These are phyloP conservation scores for Castanea mollissima DNA, from an alignment of 306 rosid species.

Conservation along the genomic window DNA sequence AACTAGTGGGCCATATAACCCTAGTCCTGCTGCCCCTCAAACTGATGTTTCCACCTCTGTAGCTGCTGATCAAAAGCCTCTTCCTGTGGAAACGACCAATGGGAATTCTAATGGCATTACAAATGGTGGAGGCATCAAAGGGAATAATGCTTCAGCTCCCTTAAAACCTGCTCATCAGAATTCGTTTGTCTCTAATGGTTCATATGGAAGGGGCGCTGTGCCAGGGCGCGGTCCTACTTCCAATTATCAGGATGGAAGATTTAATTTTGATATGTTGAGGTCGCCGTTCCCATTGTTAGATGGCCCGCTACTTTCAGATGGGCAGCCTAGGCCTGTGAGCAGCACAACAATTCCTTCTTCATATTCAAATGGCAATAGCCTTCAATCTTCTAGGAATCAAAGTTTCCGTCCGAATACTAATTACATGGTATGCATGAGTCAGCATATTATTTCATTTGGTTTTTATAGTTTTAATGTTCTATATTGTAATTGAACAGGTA, in stretches of 20 bases:
- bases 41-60: constrained; percentile 64
- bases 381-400: constrained; percentile 65
- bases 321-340: constrained; percentile 74
- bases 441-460: background rate
- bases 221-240: constrained; percentile 67
- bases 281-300: constrained; percentile 72
- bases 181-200: constrained; percentile 38
- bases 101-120: constrained; percentile 57
- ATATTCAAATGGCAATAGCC: constrained; percentile 47
- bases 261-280: constrained; percentile 56
- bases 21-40: constrained; percentile 46
- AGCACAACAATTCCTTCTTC: constrained; percentile 55
- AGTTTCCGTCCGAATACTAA: constrained; percentile 70
- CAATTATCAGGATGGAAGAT: constrained; percentile 86
- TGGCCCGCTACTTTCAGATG: constrained; percentile 69
- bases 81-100: constrained; percentile 57
- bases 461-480: background rate
- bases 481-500: background rate
- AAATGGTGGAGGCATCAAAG: constrained; percentile 53
- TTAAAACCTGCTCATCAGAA: constrained; percentile 38
- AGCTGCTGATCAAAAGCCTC: constrained; percentile 71
- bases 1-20: constrained; percentile 61
- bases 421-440: constrained; percentile 53
- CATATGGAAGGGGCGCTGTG: constrained; percentile 46
- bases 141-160: constrained; percentile 44